Percentiles rank a stretch among this genome's conserved stretches.
Evolutionary conservation across 2,329 filamentous ascomycete species (phyloP).

Genomic region (Orbilia quercus): DNA sequence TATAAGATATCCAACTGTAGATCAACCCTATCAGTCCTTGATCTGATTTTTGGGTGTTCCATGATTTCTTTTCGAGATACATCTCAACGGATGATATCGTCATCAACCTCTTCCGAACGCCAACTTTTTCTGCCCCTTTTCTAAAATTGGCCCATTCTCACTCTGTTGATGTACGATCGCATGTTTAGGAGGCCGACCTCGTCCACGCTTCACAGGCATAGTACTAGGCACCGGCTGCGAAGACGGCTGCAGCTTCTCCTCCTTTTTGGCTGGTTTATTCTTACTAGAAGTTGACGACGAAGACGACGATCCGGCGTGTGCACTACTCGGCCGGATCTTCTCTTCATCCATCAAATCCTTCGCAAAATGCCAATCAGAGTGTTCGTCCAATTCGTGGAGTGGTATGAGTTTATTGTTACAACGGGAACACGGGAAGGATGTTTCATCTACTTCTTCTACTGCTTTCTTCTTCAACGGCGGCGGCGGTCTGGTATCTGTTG

Average conservation of each 20-base stretch:
- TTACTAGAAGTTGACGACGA: constrained; percentile 60
- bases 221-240: constrained; percentile 57
- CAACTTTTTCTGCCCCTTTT: constrained; percentile 72
- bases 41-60: not conserved
- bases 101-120: constrained; percentile 66
- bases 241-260: constrained; percentile 59
- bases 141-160: constrained; percentile 62
- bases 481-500: constrained; percentile 53
- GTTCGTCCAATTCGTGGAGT: constrained; percentile 74
- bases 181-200: constrained; percentile 57
- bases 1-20: too few relatives aligned
- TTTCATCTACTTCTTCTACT: constrained; percentile 69
- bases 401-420: constrained; percentile 62
- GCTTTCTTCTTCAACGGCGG: constrained; percentile 66
- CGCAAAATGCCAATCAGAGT: constrained; percentile 94
- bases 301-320: constrained; percentile 7
- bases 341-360: constrained; percentile 81
- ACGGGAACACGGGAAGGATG: constrained; percentile 69
- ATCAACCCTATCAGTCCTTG: too few relatives aligned
- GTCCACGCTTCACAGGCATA: constrained; percentile 47
- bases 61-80: not conserved
- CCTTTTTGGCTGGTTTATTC: constrained; percentile 60
- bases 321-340: constrained; percentile 64
- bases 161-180: constrained; percentile 32
- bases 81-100: not conserved